These are phyloP conservation scores for Bisporella sp. DNA, from an alignment of 2,329 filamentous ascomycete species.

Conservation along the genomic window DNA sequence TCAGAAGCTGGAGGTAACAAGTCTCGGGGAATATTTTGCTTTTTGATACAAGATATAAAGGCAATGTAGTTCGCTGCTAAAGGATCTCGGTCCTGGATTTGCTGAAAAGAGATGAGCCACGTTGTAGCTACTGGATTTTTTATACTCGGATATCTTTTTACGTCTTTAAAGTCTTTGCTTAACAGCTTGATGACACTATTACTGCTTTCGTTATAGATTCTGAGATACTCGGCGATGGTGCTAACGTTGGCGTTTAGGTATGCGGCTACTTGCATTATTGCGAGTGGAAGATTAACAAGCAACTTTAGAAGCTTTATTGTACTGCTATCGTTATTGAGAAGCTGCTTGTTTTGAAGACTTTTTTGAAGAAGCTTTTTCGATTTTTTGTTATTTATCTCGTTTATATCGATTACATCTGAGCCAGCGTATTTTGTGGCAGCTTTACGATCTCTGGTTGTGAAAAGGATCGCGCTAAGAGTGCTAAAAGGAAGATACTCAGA, in stretches of 20 bases:
- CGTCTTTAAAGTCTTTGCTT: constrained; percentile 5
- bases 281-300: no score
- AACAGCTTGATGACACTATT: constrained; percentile 6
- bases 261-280: no score
- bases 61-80: background rate
- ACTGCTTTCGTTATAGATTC: constrained; percentile 7
- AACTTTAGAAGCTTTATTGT: no score
- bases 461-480: no score
- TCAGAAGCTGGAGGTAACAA: constrained; percentile 26
- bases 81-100: constrained; percentile 1
- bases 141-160: background rate
- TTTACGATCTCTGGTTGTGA: no score
- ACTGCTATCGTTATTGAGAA: no score
- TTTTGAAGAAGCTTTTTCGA: no score
- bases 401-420: no score
- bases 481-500: no score
- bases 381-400: no score
- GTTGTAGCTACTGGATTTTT: background rate
- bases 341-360: no score
- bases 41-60: constrained; percentile 1
- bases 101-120: constrained; percentile 5
- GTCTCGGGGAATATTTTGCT: constrained; percentile 1
- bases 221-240: constrained; percentile 7
- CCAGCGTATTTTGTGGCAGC: no score
- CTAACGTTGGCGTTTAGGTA: constrained; percentile 3